A percentile compares a stretch with the other conserved stretches of the same genome.
phyloP scores from a whole-genome alignment of 2,329 filamentous ascomycete species.

The Endoconidiophora polonica region DNA sequence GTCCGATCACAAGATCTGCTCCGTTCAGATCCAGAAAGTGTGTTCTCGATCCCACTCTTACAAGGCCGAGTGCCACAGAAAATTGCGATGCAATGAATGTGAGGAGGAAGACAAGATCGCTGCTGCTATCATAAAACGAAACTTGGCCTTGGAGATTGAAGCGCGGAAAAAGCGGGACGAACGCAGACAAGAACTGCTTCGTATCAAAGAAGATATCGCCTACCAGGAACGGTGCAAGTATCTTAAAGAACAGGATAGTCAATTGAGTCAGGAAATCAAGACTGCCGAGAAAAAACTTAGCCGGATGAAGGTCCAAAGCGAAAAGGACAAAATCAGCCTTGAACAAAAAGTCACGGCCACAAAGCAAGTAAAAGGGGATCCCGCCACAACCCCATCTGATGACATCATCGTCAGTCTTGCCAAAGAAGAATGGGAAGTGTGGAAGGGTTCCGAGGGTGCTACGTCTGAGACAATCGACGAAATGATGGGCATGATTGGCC shows the following conservation, averaged over 20 bases:
- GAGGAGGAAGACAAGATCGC: constrained; percentile 29
- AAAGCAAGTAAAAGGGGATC: neutral
- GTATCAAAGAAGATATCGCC: constrained; percentile 37
- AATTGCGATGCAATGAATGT: constrained; percentile 33
- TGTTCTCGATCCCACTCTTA: constrained; percentile 37
- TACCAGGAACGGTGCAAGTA: constrained; percentile 27
- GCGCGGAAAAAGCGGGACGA: constrained; percentile 27
- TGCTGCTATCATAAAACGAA: constrained; percentile 27
- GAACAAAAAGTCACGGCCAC: neutral
- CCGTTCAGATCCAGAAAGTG: constrained; percentile 21
- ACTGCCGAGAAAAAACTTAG: constrained; percentile 16
- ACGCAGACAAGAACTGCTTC: constrained; percentile 29
- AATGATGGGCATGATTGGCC: constrained; percentile 53
- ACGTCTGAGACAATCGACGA: constrained; percentile 38
- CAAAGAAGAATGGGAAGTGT: constrained; percentile 39
- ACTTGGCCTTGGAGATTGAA: constrained; percentile 33
- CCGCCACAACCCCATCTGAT: neutral
- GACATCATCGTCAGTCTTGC: constrained; percentile 18
- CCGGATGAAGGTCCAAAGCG: neutral
- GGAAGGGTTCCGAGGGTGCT: constrained; percentile 34
- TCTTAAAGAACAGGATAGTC: constrained; percentile 26
- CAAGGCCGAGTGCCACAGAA: constrained; percentile 29
- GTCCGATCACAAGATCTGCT: constrained; percentile 32
- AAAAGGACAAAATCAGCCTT: neutral
- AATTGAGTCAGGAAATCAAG: constrained; percentile 15